These are phyloP conservation scores for Pichia manshurica DNA, from an alignment of 805 yeast species.

Conservation along the genomic window DNA sequence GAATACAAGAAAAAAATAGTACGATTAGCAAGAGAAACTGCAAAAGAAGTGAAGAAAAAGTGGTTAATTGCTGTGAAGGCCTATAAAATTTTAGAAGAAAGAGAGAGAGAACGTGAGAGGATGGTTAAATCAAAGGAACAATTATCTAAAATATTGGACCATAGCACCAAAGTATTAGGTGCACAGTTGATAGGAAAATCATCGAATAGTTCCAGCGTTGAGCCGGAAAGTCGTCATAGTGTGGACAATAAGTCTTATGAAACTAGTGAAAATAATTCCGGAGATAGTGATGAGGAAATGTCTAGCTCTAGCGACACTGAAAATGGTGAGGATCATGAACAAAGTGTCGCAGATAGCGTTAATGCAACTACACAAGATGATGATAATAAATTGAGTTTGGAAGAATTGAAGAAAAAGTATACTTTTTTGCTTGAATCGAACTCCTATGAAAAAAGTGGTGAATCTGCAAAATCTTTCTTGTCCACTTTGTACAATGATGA, in stretches of 20 bases:
- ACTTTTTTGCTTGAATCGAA: conserved; percentile 31
- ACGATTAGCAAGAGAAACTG: conserved; percentile 72
- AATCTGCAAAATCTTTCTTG: too few species aligned
- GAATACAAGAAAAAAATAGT: conserved; percentile 68
- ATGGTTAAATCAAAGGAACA: conserved; percentile 81
- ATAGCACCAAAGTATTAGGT: conserved; percentile 82
- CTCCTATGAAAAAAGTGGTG: too few species aligned
- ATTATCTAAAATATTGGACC: conserved; percentile 79
- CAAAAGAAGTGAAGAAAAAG: conserved; percentile 78
- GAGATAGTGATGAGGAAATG: conserved; percentile 16
- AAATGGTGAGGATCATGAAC: conserved; percentile 22
- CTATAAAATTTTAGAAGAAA: conserved; percentile 62
- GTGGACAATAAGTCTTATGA: conserved; percentile 13
- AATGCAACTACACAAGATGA: conserved; percentile 23
- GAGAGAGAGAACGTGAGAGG: conserved; percentile 74
- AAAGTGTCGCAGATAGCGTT: conserved; percentile 22
- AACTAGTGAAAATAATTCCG: conserved; percentile 19
- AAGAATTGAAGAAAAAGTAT: conserved; percentile 53
- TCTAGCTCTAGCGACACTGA: conserved; percentile 2
- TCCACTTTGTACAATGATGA: conserved; percentile 7
- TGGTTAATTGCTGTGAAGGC: conserved; percentile 90
- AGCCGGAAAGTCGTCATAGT: conserved; percentile 11
- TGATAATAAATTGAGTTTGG: conserved; percentile 49
- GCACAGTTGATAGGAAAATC: conserved; percentile 59
- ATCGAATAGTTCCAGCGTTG: conserved; percentile 15